Base-by-base conservation (phyloP, 148 eudicot species). In the Selenicereus undatus region DNA sequence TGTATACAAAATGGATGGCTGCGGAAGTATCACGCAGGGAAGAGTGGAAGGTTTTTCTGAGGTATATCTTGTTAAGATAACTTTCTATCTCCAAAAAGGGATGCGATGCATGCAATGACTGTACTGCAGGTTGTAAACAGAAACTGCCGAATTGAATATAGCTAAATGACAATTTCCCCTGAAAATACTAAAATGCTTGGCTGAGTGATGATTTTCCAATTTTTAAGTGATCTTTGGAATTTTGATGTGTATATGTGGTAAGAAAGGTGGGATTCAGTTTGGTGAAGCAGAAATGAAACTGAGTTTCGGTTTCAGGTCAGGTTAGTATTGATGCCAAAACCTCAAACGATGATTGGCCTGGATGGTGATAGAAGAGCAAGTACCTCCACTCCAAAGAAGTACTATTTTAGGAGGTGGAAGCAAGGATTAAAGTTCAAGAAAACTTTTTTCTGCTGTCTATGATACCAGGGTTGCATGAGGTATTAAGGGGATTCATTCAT, bases 11-110 rank as follows among this genome's bases (percentile, higher is more conserved):
- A 64, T 60, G 86, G 80, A 80, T n/a, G 74, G 83, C 48, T 89
- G 89, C 81, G 86, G 84, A 83, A 66, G 79, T 73, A 87, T 89
- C 50, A 90, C 94, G 17, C 72, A 73, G 79, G 97, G 95, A 58
- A 93, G 89, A 82, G 98, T 96, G 82, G 93, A 91, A 76, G 89
- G 87, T 22, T 86, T 79, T 76, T 82, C 89, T 79, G 88, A 89
- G 98, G 99, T 92, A 89, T 84, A 21, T 73, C 52, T 51, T 78
- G 17, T 52, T 73, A 43, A 43, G 8, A 22, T 45, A 45, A 17
- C 36, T 29, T 72, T 50, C 62, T 17, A 71, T 68, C n/a, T 54
- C 77, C 64, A 51, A 21, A 48, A 9, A 21, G 45, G 32, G 22
- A n/a, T 81, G 56, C 72, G 42, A 64, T 78, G 75, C 71, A 56